Evolutionary conservation across 2,329 filamentous ascomycete genomes (phyloP).

Genomic region (Epichloe elymi): DNA sequence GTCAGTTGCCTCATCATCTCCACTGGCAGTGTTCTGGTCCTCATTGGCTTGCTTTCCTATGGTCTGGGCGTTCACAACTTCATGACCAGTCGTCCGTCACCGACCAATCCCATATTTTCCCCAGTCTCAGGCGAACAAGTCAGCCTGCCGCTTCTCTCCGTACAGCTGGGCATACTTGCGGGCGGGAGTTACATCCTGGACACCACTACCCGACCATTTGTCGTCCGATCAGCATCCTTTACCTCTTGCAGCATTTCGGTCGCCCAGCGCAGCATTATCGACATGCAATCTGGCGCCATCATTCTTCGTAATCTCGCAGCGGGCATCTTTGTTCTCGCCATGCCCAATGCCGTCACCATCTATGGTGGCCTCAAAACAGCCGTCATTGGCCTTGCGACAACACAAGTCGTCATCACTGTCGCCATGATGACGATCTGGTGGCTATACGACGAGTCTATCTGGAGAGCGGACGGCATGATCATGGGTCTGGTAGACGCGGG

Average conservation of each 20-base stretch:
- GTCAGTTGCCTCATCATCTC: slow-evolving; percentile 22
- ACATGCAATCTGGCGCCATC: slow-evolving; percentile 32
- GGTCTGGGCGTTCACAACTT: slow-evolving; percentile 24
- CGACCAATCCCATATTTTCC: slow-evolving; percentile 14
- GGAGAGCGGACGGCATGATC: slow-evolving; percentile 30
- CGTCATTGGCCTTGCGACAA: slow-evolving; percentile 27
- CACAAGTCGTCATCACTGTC: slow-evolving; percentile 26
- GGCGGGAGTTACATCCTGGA: slow-evolving; percentile 28
- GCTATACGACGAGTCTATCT: slow-evolving; percentile 27
- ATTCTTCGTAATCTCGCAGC: slow-evolving; percentile 27
- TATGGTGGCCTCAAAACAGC: slow-evolving; percentile 23
- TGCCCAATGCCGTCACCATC: slow-evolving; percentile 24
- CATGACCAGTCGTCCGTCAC: slow-evolving; percentile 16
- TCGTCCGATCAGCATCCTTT: slow-evolving; percentile 35
- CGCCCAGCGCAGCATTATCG: slow-evolving; percentile 31
- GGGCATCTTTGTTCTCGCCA: slow-evolving; percentile 29
- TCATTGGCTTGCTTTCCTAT: slow-evolving; percentile 30
- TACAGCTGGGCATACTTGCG: slow-evolving; percentile 34
- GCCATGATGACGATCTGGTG: slow-evolving; percentile 25
- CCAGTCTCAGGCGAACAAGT: slow-evolving; percentile 13
- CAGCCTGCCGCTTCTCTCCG: slow-evolving; percentile 28
- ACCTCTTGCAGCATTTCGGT: slow-evolving; percentile 33
- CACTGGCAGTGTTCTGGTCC: slow-evolving; percentile 24
- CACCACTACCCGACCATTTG: slow-evolving; percentile 26
- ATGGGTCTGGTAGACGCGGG: slow-evolving; percentile 34